Conservation (phyloP, 108 stramenopile species). For the Skeletonema potamos region DNA sequence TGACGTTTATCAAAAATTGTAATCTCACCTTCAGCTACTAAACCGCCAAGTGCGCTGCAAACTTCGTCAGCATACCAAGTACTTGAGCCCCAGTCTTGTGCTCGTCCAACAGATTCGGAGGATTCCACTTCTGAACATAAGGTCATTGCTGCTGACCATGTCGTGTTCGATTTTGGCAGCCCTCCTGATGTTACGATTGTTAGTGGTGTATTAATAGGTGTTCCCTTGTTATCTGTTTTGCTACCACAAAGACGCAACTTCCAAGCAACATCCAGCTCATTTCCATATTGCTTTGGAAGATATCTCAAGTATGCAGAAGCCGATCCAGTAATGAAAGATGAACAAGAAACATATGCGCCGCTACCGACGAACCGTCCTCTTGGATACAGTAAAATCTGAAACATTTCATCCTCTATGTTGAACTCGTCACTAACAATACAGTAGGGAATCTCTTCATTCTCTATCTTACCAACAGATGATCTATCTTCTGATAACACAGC, state of each 20-base stretch:
- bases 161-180: slow-evolving; percentile 44
- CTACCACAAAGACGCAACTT: slow-evolving; percentile 36
- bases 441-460: slow-evolving; percentile 37
- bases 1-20: slow-evolving; percentile 36
- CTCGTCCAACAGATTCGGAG: slow-evolving; percentile 44
- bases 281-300: slow-evolving; percentile 42
- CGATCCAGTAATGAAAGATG: slow-evolving; percentile 2
- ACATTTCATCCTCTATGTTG: slow-evolving; percentile 28
- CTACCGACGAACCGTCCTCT: slow-evolving; percentile 43
- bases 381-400: slow-evolving; percentile 55
- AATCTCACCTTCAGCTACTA: slow-evolving; percentile 39
- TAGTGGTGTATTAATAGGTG: neutral
- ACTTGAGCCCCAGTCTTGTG: slow-evolving; percentile 52
- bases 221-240: neutral
- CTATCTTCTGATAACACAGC: slow-evolving; percentile 11
- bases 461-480: slow-evolving; percentile 12
- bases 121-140: slow-evolving; percentile 40
- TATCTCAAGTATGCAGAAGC: slow-evolving; percentile 58
- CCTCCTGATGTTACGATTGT: slow-evolving; percentile 48
- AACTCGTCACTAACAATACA: slow-evolving; percentile 42
- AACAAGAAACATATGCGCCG: neutral
- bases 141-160: slow-evolving; percentile 59
- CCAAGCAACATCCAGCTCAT: slow-evolving; percentile 57
- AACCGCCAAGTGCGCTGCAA: slow-evolving; percentile 20
- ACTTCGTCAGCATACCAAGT: slow-evolving; percentile 41